Conservation (phyloP, 257 asterid genomes). For the Pogostemon cablin region DNA sequence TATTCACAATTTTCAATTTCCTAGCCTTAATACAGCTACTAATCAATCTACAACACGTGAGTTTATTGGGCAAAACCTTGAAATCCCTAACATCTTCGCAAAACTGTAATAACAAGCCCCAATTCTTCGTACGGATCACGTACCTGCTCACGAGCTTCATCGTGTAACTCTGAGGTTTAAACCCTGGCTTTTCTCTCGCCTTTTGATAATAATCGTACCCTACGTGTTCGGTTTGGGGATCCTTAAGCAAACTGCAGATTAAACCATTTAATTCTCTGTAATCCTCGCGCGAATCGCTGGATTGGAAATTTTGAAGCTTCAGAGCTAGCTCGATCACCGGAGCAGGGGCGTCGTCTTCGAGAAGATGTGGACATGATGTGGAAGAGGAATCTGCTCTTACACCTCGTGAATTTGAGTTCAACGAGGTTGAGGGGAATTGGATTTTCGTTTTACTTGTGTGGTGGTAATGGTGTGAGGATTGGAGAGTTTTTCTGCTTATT, state of each 20-base stretch:
- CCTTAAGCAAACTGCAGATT: slow-evolving; percentile 62
- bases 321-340: slow-evolving; percentile 49
- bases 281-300: slow-evolving; percentile 38
- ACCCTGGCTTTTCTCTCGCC: slow-evolving; percentile 52
- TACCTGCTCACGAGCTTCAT: slow-evolving; percentile 72
- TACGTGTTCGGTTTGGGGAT: slow-evolving; percentile 58
- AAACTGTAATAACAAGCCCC: slow-evolving; percentile 51
- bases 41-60: slow-evolving; percentile 57
- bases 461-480: slow-evolving; percentile 29
- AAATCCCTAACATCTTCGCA: slow-evolving; percentile 56
- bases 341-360: slow-evolving; percentile 40
- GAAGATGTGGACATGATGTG: slow-evolving; percentile 7
- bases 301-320: slow-evolving; percentile 43
- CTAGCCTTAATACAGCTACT: slow-evolving; percentile 64
- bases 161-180: slow-evolving; percentile 57
- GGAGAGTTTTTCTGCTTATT: slow-evolving; percentile 37
- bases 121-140: slow-evolving; percentile 53
- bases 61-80: slow-evolving; percentile 56
- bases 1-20: slow-evolving; percentile 62
- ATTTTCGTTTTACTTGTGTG: slow-evolving; percentile 24
- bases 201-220: slow-evolving; percentile 61
- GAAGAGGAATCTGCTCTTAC: slow-evolving; percentile 55
- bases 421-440: slow-evolving; percentile 36
- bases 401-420: slow-evolving; percentile 44
- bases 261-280: slow-evolving; percentile 54